A percentile compares a stretch with the other conserved stretches of the same genome.
Conservation (phyloP, 2,329 filamentous ascomycete genomes). For the Cadophora gregata region DNA sequence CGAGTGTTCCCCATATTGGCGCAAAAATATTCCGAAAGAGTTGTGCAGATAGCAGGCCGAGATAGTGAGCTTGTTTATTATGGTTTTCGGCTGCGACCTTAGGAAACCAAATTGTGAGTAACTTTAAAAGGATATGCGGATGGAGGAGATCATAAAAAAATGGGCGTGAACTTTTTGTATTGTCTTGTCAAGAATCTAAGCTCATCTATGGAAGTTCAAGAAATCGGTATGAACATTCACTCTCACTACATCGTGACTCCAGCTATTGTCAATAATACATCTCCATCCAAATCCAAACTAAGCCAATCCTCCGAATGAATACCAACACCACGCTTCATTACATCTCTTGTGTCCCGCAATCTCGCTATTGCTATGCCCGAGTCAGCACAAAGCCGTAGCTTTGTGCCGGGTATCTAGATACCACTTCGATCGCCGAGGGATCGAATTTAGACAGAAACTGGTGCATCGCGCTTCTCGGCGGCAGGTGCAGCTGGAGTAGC, state of each 20-base stretch:
- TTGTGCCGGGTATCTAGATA: neutral
- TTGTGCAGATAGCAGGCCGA: neutral
- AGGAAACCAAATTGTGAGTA: neutral
- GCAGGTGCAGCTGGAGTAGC: constrained; percentile 15
- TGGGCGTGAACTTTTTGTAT: constrained; percentile 13
- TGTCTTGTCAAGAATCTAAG: constrained; percentile 13
- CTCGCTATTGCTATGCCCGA: constrained; percentile 12
- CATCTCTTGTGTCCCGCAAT: constrained; percentile 1
- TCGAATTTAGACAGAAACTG: neutral
- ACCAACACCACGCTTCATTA: constrained; percentile 11
- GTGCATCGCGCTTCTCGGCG: constrained; percentile 16
- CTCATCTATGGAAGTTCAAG: constrained; percentile 12
- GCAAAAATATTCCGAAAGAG: neutral
- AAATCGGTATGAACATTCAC: neutral
- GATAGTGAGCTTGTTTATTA: neutral
- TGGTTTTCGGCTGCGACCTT: neutral
- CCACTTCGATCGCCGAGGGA: neutral
- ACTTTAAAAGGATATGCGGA: neutral
- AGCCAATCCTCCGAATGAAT: constrained; percentile 17
- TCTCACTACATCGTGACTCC: constrained; percentile 14
- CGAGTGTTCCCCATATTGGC: neutral
- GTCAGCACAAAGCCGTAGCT: constrained; percentile 1
- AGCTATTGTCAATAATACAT: constrained; percentile 22
- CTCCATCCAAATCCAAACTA: constrained; percentile 21
- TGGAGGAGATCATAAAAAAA: neutral